These are phyloP conservation scores for Ambrosiella beaveri DNA, from an alignment of 2,329 filamentous ascomycete genomes.

Conservation along the genomic window DNA sequence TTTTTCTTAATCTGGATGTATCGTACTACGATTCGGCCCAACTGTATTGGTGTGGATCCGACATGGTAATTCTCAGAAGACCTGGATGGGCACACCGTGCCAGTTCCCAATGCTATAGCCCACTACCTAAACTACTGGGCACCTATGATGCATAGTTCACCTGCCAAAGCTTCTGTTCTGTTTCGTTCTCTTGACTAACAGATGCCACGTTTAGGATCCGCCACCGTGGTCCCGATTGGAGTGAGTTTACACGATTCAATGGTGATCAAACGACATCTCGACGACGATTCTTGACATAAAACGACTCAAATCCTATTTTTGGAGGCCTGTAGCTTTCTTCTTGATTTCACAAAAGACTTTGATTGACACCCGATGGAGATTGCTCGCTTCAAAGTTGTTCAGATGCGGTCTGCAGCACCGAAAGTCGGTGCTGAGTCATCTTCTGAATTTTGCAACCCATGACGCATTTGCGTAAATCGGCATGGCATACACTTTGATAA, in stretches of 20 bases:
- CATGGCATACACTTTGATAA: too few species aligned
- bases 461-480: too few species aligned
- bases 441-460: neutral
- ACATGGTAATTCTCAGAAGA: neutral
- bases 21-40: neutral
- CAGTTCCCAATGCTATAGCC: neutral
- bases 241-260: slow-evolving; percentile 37
- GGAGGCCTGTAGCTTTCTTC: neutral
- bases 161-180: neutral
- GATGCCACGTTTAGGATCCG: slow-evolving; percentile 47
- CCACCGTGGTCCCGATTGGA: slow-evolving; percentile 97
- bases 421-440: neutral
- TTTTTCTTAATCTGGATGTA: neutral
- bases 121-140: neutral
- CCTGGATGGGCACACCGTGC: neutral
- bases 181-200: slow-evolving; percentile 8
- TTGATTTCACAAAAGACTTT: neutral
- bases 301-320: neutral
- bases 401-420: neutral
- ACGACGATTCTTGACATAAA: neutral
- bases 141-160: too few species aligned
- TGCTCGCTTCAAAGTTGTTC: neutral
- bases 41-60: neutral
- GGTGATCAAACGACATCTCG: too few species aligned
- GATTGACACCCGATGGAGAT: neutral